Percentiles rank a stretch among this genome's conserved stretches.
phyloP scores from a whole-genome alignment of 257 asterid genomes.

The Ehretia macrophylla region DNA sequence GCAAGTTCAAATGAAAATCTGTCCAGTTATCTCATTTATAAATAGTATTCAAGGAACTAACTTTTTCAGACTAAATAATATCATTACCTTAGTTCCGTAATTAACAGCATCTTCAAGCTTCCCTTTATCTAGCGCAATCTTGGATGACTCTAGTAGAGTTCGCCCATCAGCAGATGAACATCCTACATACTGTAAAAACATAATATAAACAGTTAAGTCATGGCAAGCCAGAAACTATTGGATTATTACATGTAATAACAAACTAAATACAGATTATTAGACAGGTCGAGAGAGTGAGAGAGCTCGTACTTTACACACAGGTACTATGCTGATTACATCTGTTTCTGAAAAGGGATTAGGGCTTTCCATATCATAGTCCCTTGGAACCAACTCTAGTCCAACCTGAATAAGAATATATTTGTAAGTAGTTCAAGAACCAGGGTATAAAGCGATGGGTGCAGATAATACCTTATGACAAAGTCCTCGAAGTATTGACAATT shows the following conservation, averaged over 20 bases:
- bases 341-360: conserved; percentile 65
- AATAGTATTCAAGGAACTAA: no score
- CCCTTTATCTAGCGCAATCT: conserved; percentile 96
- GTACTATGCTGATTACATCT: conserved; percentile 84
- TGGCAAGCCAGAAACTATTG: conserved; percentile 11
- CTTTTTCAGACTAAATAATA: not conserved
- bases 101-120: conserved; percentile 92
- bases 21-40: not conserved
- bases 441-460: conserved; percentile 14
- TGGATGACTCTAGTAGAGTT: conserved; percentile 85
- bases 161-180: conserved; percentile 98
- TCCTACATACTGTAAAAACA: conserved; percentile 70
- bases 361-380: conserved; percentile 86
- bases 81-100: conserved; percentile 81
- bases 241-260: conserved; percentile 3
- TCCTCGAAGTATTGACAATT: conserved; percentile 83
- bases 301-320: conserved; percentile 74
- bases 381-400: conserved; percentile 85
- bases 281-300: not conserved
- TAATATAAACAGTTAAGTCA: conserved; percentile 14
- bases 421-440: conserved; percentile 21
- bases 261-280: not conserved
- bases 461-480: conserved; percentile 85
- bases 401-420: conserved; percentile 45
- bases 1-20: not conserved